Evolutionary conservation across 2,329 filamentous ascomycete species (phyloP).

Genomic region (Hypoxylon sp.): DNA sequence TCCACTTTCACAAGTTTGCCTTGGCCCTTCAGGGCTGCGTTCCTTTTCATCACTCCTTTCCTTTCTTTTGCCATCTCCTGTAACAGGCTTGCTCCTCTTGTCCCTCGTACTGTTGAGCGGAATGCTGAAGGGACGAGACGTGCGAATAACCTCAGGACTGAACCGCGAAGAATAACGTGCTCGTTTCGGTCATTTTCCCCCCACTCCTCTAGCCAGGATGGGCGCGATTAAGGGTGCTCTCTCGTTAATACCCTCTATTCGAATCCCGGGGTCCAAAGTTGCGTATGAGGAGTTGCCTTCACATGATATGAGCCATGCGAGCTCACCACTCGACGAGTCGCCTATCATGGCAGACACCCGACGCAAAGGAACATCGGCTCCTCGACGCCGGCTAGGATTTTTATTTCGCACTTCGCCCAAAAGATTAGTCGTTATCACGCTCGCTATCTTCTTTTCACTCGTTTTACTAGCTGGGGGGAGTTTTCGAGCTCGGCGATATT

Average conservation of each 20-base stretch:
- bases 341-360: slow-evolving; percentile 42
- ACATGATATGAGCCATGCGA: slow-evolving; percentile 44
- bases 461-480: slow-evolving; percentile 42
- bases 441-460: slow-evolving; percentile 41
- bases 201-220: slow-evolving; percentile 29
- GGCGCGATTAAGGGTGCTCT: slow-evolving; percentile 41
- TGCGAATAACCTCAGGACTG: slow-evolving; percentile 26
- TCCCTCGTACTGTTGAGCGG: slow-evolving; percentile 16
- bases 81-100: slow-evolving; percentile 10
- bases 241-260: slow-evolving; percentile 39
- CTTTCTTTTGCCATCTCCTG: slow-evolving; percentile 12
- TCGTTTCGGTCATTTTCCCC: slow-evolving; percentile 18
- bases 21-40: slow-evolving; percentile 31
- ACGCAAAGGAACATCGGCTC: slow-evolving; percentile 34
- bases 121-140: slow-evolving; percentile 32
- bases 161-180: slow-evolving; percentile 28
- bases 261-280: slow-evolving; percentile 33
- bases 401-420: slow-evolving; percentile 46
- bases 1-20: slow-evolving; percentile 33
- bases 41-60: slow-evolving; percentile 26
- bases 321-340: slow-evolving; percentile 31
- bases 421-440: slow-evolving; percentile 40
- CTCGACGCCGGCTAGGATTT: slow-evolving; percentile 39
- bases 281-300: slow-evolving; percentile 45
- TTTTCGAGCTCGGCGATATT: slow-evolving; percentile 39